phyloP scores from a whole-genome alignment of 441 rosid genomes.

The Macaranga tanarius region DNA sequence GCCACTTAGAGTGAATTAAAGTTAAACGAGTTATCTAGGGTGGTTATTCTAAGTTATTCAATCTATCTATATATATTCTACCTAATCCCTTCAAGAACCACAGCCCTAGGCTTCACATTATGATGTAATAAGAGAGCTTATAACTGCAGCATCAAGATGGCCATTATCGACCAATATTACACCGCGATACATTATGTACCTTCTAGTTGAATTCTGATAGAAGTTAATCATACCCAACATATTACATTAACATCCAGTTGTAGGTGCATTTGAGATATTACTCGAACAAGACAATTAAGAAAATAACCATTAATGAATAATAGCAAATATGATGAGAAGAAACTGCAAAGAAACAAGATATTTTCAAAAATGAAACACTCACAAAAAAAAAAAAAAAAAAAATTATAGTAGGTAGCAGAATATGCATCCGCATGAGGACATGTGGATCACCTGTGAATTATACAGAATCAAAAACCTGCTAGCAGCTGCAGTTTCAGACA shows the following conservation, averaged over 20 bases:
- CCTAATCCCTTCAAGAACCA: not conserved
- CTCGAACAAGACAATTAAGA: not conserved
- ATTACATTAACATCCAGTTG: not conserved
- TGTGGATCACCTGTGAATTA: constrained; percentile 59
- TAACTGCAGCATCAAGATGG: constrained; percentile 3
- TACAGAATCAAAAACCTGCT: constrained; percentile 78
- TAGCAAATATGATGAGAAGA: not conserved
- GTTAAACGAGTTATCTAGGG: not conserved
- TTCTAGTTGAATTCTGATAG: not conserved
- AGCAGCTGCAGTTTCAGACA: constrained; percentile 68
- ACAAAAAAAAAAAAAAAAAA: not conserved
- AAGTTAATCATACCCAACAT: not conserved
- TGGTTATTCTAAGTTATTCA: not conserved
- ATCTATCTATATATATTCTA: not conserved
- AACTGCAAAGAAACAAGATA: not conserved
- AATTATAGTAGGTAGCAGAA: not conserved
- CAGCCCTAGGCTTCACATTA: not conserved
- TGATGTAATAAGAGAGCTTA: not conserved
- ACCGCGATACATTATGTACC: not conserved
- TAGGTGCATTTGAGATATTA: not conserved
- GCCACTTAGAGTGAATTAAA: not conserved
- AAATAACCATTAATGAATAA: not conserved
- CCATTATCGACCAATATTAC: not conserved
- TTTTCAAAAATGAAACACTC: not conserved
- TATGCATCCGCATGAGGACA: constrained; percentile 2